Evolutionary conservation across 805 yeast species (phyloP).

Genomic region (Lipomyces starkeyi): DNA sequence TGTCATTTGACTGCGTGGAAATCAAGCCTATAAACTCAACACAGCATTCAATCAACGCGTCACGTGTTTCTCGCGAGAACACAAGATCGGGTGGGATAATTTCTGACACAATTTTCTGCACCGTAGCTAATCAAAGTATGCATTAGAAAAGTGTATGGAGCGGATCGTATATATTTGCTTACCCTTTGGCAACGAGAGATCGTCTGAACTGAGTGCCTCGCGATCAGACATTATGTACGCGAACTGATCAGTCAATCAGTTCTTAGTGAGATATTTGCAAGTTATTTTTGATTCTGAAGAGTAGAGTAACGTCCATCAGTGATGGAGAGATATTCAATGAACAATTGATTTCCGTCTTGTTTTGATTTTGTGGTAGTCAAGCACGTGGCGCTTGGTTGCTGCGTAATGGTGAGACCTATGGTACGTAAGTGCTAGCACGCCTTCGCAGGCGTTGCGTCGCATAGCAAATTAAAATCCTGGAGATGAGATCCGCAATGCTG

Average conservation of each 20-base stretch:
- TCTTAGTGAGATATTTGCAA: background rate
- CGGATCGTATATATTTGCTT: conserved; percentile 20
- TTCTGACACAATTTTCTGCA: conserved; percentile 90
- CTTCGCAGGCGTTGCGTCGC: background rate
- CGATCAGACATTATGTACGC: conserved; percentile 37
- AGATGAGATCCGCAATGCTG: background rate
- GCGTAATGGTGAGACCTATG: background rate
- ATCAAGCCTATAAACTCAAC: conserved; percentile 94
- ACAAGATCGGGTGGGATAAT: conserved; percentile 86
- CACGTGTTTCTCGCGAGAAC: conserved; percentile 91
- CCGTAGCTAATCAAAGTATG: conserved; percentile 67
- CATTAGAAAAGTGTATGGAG: background rate
- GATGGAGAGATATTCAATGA: too few relatives aligned
- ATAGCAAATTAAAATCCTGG: background rate
- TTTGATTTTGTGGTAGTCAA: background rate
- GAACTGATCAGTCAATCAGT: background rate
- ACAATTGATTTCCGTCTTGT: background rate
- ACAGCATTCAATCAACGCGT: conserved; percentile 93
- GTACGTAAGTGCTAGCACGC: conserved; percentile 1
- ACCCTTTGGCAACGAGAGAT: conserved; percentile 54
- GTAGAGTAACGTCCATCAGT: background rate
- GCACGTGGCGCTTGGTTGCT: background rate
- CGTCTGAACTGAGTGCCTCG: conserved; percentile 45
- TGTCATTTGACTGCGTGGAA: conserved; percentile 91
- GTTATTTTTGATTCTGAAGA: background rate